Percentiles rank a stretch among this genome's conserved stretches.
Conservation (phyloP, 768 basidiomycete species). For the Leucosporidium yakuticum region DNA sequence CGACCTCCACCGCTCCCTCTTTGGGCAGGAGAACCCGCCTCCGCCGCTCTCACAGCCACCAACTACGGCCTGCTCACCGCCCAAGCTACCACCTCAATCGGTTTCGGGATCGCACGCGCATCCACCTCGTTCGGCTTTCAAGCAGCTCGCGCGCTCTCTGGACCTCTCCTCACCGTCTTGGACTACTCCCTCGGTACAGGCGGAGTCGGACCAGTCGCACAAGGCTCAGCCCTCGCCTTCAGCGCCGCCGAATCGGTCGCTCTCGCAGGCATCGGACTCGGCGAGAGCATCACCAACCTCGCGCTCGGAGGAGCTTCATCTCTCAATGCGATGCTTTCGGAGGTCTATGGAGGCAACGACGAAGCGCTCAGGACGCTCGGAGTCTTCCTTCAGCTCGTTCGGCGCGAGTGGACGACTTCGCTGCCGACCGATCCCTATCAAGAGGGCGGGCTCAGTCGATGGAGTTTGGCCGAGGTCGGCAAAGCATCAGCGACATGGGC, state of each 20-base stretch:
- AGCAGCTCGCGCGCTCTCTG: neutral
- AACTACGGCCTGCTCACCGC: neutral
- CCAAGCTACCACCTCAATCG: neutral
- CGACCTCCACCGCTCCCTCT: neutral
- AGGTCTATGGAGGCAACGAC: neutral
- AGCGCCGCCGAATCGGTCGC: neutral
- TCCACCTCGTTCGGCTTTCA: neutral
- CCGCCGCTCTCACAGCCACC: neutral
- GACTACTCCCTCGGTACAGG: neutral
- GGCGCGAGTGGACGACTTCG: neutral
- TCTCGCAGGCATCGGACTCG: neutral
- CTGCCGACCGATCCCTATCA: neutral
- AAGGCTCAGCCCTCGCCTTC: neutral
- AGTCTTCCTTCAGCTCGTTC: neutral
- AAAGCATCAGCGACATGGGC: constrained; percentile 6
- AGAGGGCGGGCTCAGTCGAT: constrained; percentile 1
- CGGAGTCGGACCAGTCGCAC: neutral
- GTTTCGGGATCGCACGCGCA: neutral
- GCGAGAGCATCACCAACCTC: neutral
- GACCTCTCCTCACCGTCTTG: neutral
- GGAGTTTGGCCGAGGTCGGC: neutral
- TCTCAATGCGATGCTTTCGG: neutral
- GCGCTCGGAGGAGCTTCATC: neutral
- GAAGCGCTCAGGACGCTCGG: constrained; percentile 1
- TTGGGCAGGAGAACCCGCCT: neutral